Percentiles rank a stretch among this genome's conserved stretches.
These are phyloP conservation scores for Metroxylon sagu DNA, from an alignment of 176 grass and related monocot genomes.

Conservation along the genomic window DNA sequence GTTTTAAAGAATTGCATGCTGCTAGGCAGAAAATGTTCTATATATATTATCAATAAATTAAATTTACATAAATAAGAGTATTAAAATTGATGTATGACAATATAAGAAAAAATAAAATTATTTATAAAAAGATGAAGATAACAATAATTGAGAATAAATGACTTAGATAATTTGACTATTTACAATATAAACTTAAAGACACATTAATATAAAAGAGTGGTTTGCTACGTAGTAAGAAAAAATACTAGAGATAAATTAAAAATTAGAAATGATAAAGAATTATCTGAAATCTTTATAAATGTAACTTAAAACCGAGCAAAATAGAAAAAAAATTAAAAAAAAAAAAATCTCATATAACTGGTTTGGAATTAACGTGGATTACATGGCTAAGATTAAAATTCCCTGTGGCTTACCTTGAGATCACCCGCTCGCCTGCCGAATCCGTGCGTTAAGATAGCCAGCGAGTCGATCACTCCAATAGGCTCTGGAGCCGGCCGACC, in stretches of 20 bases:
- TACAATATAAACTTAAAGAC: not conserved
- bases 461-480: slow-evolving; percentile 55
- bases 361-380: not conserved
- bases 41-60: too few species aligned
- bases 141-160: not conserved
- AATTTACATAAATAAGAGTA: too few species aligned
- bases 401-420: slow-evolving; percentile 42
- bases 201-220: too few species aligned
- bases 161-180: not conserved
- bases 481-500: slow-evolving; percentile 47
- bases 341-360: not conserved
- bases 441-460: slow-evolving; percentile 34
- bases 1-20: too few species aligned
- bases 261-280: too few species aligned
- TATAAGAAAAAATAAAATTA: not conserved
- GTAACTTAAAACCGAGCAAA: too few species aligned
- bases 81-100: not conserved
- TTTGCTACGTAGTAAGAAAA: too few species aligned
- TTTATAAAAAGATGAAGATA: not conserved
- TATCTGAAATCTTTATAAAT: too few species aligned
- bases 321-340: too few species aligned
- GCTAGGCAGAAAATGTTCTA: too few species aligned
- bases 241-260: too few species aligned
- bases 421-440: slow-evolving; percentile 63
- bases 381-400: not conserved